A percentile compares a stretch with the other conserved stretches of the same genome.
These are phyloP conservation scores for Decorospora gaudefroyi DNA, from an alignment of 2,329 filamentous ascomycete genomes.

Conservation along the genomic window DNA sequence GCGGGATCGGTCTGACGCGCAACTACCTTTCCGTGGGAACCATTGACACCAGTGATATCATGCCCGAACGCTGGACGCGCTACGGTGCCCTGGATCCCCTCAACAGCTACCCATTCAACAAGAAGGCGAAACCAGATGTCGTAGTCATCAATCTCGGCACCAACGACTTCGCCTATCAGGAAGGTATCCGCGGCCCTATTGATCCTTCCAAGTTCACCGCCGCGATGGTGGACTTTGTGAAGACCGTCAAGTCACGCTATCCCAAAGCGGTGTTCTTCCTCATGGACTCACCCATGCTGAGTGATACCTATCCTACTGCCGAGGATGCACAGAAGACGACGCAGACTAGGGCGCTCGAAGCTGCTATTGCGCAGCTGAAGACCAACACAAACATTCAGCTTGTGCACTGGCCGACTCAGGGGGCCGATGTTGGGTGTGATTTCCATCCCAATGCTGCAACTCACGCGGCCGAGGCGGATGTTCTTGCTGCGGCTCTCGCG, in stretches of 20 bases:
- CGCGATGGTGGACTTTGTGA: constrained; percentile 38
- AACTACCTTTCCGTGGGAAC: constrained; percentile 45
- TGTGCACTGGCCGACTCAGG: constrained; percentile 52
- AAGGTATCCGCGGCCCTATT: constrained; percentile 17
- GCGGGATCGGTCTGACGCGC: constrained; percentile 51
- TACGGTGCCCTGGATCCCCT: constrained; percentile 51
- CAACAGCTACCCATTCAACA: constrained; percentile 48
- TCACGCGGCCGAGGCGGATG: constrained; percentile 37
- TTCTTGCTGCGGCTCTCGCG: constrained; percentile 30
- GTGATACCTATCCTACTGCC: constrained; percentile 46
- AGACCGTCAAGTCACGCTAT: constrained; percentile 45
- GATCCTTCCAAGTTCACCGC: constrained; percentile 16
- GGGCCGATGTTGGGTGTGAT: constrained; percentile 50
- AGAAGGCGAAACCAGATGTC: constrained; percentile 39
- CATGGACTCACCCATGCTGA: constrained; percentile 50
- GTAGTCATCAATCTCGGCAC: constrained; percentile 54
- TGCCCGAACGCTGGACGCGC: constrained; percentile 51
- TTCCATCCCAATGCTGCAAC: constrained; percentile 52
- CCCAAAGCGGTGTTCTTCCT: constrained; percentile 49
- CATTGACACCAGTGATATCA: constrained; percentile 42
- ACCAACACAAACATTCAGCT: constrained; percentile 43
- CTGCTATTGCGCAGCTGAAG: constrained; percentile 39
- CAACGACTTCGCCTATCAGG: constrained; percentile 51
- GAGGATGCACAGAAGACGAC: constrained; percentile 49
- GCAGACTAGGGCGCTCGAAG: constrained; percentile 44